A percentile compares a stretch with the other conserved stretches of the same genome.
phyloP scores from a whole-genome alignment of 2,329 filamentous ascomycete genomes.

The Colletotrichum neosansevieriae region DNA sequence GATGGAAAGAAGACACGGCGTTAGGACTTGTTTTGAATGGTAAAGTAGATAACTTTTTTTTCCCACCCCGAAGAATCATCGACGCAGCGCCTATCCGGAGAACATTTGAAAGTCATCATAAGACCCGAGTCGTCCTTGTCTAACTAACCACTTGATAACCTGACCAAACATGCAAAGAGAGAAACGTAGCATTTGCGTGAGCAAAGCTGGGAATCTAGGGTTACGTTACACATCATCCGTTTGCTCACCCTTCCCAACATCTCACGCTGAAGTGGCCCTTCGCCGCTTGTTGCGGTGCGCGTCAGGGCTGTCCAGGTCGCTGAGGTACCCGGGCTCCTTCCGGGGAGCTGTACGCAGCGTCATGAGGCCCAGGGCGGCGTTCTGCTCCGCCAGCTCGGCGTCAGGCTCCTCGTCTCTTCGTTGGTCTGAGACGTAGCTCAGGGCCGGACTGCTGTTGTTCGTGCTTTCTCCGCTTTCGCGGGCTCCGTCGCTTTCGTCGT shows the following conservation, averaged over 20 bases:
- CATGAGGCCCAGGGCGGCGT: constrained; percentile 61
- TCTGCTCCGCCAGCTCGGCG: constrained; percentile 53
- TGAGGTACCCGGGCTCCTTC: constrained; percentile 27
- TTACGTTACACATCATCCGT: constrained; percentile 7
- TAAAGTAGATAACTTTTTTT: background rate
- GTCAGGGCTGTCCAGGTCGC: constrained; percentile 44
- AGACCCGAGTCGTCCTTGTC: constrained; percentile 22
- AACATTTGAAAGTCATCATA: background rate
- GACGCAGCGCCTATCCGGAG: constrained; percentile 8
- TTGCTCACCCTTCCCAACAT: background rate
- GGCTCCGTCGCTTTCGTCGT: constrained; percentile 46
- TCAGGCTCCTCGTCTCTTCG: constrained; percentile 36
- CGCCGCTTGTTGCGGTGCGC: constrained; percentile 54
- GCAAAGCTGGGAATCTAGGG: constrained; percentile 29
- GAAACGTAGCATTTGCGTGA: constrained; percentile 28
- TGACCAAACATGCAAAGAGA: constrained; percentile 23
- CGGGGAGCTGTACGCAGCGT: constrained; percentile 52
- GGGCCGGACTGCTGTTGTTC: constrained; percentile 42
- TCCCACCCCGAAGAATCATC: background rate
- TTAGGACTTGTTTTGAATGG: background rate
- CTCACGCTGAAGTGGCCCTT: constrained; percentile 55
- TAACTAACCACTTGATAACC: constrained; percentile 12
- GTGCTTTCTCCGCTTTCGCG: constrained; percentile 42
- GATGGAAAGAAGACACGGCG: constrained; percentile 16
- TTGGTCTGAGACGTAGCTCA: constrained; percentile 23